Percentiles rank a stretch among this genome's conserved stretches.
phyloP scores from a whole-genome alignment of 1,284 basidiomycete genomes.

The Cryptococcus sp. region DNA sequence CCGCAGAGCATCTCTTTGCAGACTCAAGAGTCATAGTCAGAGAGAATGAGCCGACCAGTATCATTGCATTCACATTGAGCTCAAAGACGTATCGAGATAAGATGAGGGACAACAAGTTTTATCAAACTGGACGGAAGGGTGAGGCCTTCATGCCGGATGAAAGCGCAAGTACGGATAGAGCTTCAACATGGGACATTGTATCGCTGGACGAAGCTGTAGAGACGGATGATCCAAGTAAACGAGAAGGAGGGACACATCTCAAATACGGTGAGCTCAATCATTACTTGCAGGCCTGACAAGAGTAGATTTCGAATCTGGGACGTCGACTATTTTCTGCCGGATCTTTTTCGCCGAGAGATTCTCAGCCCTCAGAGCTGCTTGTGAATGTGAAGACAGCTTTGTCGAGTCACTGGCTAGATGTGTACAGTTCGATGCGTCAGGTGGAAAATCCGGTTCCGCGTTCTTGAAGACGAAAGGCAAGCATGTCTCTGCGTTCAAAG shows the following conservation, averaged over 20 bases:
- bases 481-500: background rate
- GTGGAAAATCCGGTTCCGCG: conserved; percentile 94
- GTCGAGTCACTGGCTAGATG: conserved; percentile 90
- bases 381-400: conserved; percentile 89
- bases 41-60: conserved; percentile 96
- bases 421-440: conserved; percentile 91
- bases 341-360: conserved; percentile 97
- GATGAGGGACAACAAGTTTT: conserved; percentile 60
- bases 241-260: conserved; percentile 43
- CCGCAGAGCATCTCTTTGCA: conserved; percentile 80
- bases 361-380: conserved; percentile 84
- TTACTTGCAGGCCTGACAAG: background rate
- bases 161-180: conserved; percentile 10
- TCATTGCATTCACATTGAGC: conserved; percentile 92
- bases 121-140: conserved; percentile 50
- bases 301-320: conserved; percentile 79
- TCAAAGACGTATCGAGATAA: conserved; percentile 84
- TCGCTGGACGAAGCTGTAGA: conserved; percentile 52
- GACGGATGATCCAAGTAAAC: conserved; percentile 29
- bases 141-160: conserved; percentile 37
- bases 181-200: conserved; percentile 80
- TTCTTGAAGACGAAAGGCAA: conserved; percentile 91
- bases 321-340: conserved; percentile 90
- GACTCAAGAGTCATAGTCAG: conserved; percentile 93
- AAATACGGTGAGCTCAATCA: conserved; percentile 39